Evolutionary conservation across 2,329 filamentous ascomycete species (phyloP).

Genomic region (Cyclaneusma minus): DNA sequence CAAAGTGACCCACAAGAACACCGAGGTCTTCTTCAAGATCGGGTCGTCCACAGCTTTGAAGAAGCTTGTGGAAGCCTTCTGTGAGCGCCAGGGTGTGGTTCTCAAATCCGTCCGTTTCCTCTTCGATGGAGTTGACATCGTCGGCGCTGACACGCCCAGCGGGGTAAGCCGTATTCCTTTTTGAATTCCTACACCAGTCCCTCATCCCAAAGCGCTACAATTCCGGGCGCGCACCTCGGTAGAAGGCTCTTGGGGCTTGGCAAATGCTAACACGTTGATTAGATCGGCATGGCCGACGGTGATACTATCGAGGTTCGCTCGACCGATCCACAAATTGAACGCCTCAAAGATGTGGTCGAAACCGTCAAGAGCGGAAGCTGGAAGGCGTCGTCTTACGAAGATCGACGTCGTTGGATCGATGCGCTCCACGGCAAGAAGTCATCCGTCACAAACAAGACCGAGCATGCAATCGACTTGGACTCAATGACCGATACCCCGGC

Average conservation of each 20-base stretch:
- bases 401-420: no score
- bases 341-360: no score
- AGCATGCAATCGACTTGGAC: no score
- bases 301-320: conserved; percentile 93
- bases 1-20: conserved; percentile 98
- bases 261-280: conserved; percentile 1
- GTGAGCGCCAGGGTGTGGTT: conserved; percentile 86
- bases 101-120: conserved; percentile 77
- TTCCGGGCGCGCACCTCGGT: not conserved
- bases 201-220: conserved; percentile 1
- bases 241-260: conserved; percentile 7
- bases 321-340: no score
- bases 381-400: no score
- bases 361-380: no score
- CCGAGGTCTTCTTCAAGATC: conserved; percentile 99
- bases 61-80: conserved; percentile 97
- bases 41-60: conserved; percentile 91
- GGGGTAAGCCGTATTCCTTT: conserved; percentile 63
- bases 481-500: no score
- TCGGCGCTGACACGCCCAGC: conserved; percentile 79
- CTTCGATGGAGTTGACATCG: conserved; percentile 88
- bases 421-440: no score
- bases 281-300: conserved; percentile 96
- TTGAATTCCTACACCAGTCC: no score
- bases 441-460: no score